phyloP scores from a whole-genome alignment of 2,329 filamentous ascomycete genomes.

The Aspergillus awamori region DNA sequence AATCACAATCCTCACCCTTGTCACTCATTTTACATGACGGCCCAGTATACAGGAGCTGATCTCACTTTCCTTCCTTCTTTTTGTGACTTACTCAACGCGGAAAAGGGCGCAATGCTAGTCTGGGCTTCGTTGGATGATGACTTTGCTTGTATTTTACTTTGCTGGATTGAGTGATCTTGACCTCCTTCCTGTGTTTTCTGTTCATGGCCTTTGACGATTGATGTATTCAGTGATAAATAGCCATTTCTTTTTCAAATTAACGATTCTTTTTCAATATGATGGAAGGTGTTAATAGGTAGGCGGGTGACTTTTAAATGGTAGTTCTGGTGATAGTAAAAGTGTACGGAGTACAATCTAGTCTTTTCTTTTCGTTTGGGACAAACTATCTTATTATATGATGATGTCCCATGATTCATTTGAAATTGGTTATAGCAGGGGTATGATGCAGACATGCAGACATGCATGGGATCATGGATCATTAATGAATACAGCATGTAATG shows the following conservation, averaged over 20 bases:
- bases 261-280: background rate
- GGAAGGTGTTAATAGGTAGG: background rate
- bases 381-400: no score
- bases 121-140: background rate
- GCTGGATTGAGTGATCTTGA: background rate
- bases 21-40: background rate
- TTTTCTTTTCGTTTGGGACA: no score
- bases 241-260: background rate
- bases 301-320: no score
- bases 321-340: no score
- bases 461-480: no score
- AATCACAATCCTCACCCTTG: background rate
- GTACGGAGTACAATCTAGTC: no score
- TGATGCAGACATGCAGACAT: no score
- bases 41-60: background rate
- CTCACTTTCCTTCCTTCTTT: background rate
- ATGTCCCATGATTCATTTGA: no score
- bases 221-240: slow-evolving; percentile 16
- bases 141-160: background rate
- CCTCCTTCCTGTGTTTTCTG: background rate
- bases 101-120: background rate
- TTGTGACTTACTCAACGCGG: background rate
- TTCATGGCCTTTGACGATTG: slow-evolving; percentile 12
- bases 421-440: no score
- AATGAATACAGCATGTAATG: no score